Evolutionary conservation across 208 protist species (phyloP), one percentile per base, ranked within the genome.

Genomic region (Blechomonas ayalai): DNA sequence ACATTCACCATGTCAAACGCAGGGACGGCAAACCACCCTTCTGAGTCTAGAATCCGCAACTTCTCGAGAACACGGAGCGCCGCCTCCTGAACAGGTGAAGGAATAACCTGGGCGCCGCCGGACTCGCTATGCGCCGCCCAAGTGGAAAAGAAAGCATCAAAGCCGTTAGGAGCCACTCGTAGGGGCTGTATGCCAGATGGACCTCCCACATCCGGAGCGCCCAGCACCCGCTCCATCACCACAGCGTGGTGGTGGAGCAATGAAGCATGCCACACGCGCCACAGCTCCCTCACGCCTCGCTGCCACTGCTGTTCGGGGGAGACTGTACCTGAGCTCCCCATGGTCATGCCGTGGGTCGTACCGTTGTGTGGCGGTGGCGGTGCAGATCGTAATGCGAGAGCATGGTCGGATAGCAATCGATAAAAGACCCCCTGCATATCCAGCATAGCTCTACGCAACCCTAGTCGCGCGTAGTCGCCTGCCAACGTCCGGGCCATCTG

Each of bases 11-110:
- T 49, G 42, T 88, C 77, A 49, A 88, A 90, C 0, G 79, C 71
- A 0, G 84, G 84, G 6, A 86, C 59, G 13, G 74, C 60, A 56
- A 90, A 93, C 78, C 80, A 93, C 20, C 64, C 44, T 4, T 90
- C 48, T 7, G 37, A 48, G 41, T 93, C 84, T 16, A 75, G 48
- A 12, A 44, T 34, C 27, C 61, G 61, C 24, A 93, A 52, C 23
- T 57, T 52, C 1, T 55, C 39, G 9, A 93, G 36, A 1, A 90
- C 64, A 24, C 64, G 60, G 32, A 88, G 35, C 3, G 68, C 53
- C 20, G 47, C 41, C 19, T 19, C 7, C 40, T 87, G 75, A 8
- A 66, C 62, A 12, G n/a, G n/a, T n/a, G n/a, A n/a, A n/a, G n/a
- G n/a, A n/a, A n/a, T n/a, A n/a, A n/a, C n/a, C n/a, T n/a, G n/a